Evolutionary conservation across 257 asterid genomes (phyloP).

Genomic region (Solanum chilense): DNA sequence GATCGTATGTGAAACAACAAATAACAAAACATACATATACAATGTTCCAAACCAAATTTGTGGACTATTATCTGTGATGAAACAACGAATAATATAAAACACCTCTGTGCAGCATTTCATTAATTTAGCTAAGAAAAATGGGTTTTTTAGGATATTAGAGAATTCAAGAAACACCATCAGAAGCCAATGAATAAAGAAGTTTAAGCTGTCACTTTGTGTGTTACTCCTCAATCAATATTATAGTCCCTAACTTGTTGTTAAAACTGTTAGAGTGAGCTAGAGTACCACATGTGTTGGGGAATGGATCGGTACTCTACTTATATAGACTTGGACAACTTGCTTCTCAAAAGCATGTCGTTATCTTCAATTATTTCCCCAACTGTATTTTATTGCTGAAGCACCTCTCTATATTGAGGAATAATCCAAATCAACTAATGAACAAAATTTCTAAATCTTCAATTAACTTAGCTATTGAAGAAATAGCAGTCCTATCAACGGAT

Average conservation of each 20-base stretch:
- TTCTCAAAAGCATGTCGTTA: not conserved
- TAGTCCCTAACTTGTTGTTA: not conserved
- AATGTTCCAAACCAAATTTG: not conserved
- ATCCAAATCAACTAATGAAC: not conserved
- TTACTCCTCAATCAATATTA: not conserved
- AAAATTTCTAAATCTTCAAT: not conserved
- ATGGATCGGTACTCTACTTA: not conserved
- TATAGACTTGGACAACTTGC: not conserved
- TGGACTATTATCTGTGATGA: not conserved
- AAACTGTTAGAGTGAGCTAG: not conserved
- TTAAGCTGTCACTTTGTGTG: not conserved
- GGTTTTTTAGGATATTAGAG: not conserved
- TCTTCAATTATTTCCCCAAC: not conserved
- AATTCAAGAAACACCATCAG: not conserved
- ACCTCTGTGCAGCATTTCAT: not conserved
- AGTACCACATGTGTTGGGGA: not conserved
- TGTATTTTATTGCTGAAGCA: not conserved
- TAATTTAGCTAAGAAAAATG: not conserved
- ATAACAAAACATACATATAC: not conserved
- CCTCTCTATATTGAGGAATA: not conserved
- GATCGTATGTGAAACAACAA: not conserved
- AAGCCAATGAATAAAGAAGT: not conserved
- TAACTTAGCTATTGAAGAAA: not conserved
- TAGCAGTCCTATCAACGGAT: not conserved
- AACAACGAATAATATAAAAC: not conserved